These are phyloP conservation scores for Colletotrichum orchidophilum DNA, from an alignment of 2,329 filamentous ascomycete species.

Conservation along the genomic window DNA sequence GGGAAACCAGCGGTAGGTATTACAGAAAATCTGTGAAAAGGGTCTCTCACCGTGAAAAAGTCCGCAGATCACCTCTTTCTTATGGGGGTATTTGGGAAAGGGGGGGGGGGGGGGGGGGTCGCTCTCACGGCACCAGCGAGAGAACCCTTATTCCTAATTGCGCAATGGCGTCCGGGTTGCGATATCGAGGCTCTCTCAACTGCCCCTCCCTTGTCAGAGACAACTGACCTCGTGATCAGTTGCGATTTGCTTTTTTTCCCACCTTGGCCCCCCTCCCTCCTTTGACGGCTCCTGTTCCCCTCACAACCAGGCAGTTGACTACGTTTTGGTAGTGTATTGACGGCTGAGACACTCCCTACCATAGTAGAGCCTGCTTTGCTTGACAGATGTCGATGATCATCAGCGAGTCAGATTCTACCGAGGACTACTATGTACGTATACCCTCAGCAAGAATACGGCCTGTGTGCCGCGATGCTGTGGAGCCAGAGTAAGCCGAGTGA, in stretches of 20 bases:
- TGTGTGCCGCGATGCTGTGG: background rate
- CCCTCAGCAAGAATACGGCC: background rate
- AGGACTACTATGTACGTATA: background rate
- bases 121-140: background rate
- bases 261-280: background rate
- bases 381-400: no score
- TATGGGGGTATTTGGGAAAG: no score
- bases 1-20: background rate
- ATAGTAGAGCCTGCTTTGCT: no score
- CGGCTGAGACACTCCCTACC: background rate
- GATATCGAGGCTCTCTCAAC: background rate
- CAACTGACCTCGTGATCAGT: conserved; percentile 17
- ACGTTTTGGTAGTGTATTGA: background rate
- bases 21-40: background rate
- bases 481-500: conserved; percentile 1
- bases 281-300: background rate
- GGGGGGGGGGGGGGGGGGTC: no score
- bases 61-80: background rate
- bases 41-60: background rate
- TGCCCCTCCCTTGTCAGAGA: conserved; percentile 18
- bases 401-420: conserved; percentile 8
- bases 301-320: background rate
- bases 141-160: background rate
- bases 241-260: conserved; percentile 15
- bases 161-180: background rate